A percentile compares a stretch with the other conserved stretches of the same genome.
Evolutionary conservation across 2,329 filamentous ascomycete species (phyloP).

Genomic region (Diaporthe citrichinensis): DNA sequence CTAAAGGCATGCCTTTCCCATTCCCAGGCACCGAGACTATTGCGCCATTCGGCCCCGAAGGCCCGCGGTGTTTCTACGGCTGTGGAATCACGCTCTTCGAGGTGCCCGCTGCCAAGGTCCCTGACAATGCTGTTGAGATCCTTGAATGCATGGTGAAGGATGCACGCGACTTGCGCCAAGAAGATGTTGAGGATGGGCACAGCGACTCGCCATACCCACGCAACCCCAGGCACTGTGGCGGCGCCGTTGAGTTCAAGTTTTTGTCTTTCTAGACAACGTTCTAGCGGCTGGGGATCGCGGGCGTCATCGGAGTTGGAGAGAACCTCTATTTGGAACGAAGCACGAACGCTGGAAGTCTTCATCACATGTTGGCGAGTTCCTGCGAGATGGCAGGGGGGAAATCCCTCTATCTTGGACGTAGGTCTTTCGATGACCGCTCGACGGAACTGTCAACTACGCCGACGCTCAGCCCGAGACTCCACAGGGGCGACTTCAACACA

Average conservation of each 20-base stretch:
- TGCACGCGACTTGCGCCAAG: not conserved
- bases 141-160: not conserved
- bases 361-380: too few relatives aligned
- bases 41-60: not conserved
- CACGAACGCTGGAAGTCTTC: too few relatives aligned
- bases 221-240: not conserved
- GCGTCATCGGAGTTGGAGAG: too few relatives aligned
- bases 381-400: too few relatives aligned
- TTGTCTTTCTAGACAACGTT: not conserved
- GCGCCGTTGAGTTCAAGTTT: not conserved
- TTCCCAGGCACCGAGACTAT: not conserved
- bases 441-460: too few relatives aligned
- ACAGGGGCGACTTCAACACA: too few relatives aligned
- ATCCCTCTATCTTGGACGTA: too few relatives aligned
- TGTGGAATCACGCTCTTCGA: not conserved
- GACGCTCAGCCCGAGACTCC: too few relatives aligned
- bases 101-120: not conserved
- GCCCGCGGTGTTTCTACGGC: not conserved
- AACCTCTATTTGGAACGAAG: too few relatives aligned
- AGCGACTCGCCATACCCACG: not conserved
- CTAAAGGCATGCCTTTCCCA: not conserved
- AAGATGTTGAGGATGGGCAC: not conserved
- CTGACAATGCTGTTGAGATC: not conserved
- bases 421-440: too few relatives aligned
- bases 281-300: not conserved